Evolutionary conservation across 2,329 filamentous ascomycete species (phyloP).

Genomic region (Fusarium sterilihyphosum): DNA sequence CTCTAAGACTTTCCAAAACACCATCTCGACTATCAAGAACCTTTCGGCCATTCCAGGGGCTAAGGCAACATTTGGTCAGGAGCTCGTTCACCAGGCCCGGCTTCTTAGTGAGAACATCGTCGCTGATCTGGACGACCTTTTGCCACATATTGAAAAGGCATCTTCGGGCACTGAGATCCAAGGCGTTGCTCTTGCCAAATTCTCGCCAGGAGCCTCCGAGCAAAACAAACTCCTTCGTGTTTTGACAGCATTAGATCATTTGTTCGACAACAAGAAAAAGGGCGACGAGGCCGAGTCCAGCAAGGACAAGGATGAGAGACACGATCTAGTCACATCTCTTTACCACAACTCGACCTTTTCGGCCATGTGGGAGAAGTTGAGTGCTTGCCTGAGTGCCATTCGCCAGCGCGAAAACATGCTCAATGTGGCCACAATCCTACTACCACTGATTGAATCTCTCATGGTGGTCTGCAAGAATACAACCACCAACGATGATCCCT

Average conservation of each 20-base stretch:
- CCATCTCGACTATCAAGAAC: slow-evolving; percentile 98
- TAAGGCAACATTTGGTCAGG: slow-evolving; percentile 90
- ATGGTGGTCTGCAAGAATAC: slow-evolving; percentile 99
- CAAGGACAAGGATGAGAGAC: slow-evolving; percentile 71
- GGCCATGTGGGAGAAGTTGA: slow-evolving; percentile 90
- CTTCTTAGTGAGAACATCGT: slow-evolving; percentile 86
- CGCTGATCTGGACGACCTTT: slow-evolving; percentile 82
- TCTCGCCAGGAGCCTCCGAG: slow-evolving; percentile 94
- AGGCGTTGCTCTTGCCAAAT: slow-evolving; percentile 91
- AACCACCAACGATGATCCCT: slow-evolving; percentile 75
- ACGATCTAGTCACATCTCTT: slow-evolving; percentile 85
- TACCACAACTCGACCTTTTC: slow-evolving; percentile 93
- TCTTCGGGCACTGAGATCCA: slow-evolving; percentile 94
- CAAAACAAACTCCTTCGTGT: slow-evolving; percentile 95
- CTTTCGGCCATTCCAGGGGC: slow-evolving; percentile 91
- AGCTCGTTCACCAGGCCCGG: slow-evolving; percentile 89
- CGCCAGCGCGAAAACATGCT: slow-evolving; percentile 94
- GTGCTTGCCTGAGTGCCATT: slow-evolving; percentile 87
- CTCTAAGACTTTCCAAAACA: slow-evolving; percentile 97
- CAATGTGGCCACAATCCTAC: slow-evolving; percentile 93
- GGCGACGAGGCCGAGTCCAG: slow-evolving; percentile 60
- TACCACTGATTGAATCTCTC: slow-evolving; percentile 93
- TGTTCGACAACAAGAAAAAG: slow-evolving; percentile 86
- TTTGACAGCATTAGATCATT: slow-evolving; percentile 91
- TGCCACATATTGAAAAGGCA: slow-evolving; percentile 87